phyloP scores from a whole-genome alignment of 2,329 filamentous ascomycete genomes.

The Colletotrichum coccodes region DNA sequence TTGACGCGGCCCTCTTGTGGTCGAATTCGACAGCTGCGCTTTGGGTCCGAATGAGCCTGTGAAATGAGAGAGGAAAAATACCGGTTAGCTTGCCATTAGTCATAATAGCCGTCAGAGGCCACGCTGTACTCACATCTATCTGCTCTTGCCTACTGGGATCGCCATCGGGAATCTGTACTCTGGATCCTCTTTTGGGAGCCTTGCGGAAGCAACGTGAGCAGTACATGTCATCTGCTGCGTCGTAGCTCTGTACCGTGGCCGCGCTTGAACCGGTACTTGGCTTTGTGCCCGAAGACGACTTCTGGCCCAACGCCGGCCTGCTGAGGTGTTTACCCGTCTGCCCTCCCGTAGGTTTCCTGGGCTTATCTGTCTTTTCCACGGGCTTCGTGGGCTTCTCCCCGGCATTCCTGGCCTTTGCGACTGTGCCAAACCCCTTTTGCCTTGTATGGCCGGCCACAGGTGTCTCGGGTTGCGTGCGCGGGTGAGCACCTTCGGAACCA shows the following conservation, averaged over 20 bases:
- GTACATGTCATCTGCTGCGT: constrained; percentile 41
- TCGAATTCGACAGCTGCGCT: constrained; percentile 28
- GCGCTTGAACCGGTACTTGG: not conserved
- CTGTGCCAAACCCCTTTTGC: not conserved
- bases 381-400: not conserved
- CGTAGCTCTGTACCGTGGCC: constrained; percentile 32
- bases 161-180: not conserved
- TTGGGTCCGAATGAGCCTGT: constrained; percentile 30
- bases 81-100: not conserved
- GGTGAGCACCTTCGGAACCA: not conserved
- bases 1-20: not conserved
- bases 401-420: not conserved
- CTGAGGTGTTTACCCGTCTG: not conserved
- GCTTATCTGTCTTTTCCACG: not conserved
- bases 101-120: not conserved
- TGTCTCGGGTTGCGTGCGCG: not conserved
- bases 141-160: constrained; percentile 24
- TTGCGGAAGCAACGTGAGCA: constrained; percentile 40
- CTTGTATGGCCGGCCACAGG: not conserved
- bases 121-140: constrained; percentile 16
- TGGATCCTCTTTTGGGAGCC: constrained; percentile 7
- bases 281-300: not conserved
- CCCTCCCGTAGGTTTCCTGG: not conserved
- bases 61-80: not conserved
- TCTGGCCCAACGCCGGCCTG: not conserved